phyloP scores from a whole-genome alignment of 2,329 filamentous ascomycete species.

The Aspergillus sp. region DNA sequence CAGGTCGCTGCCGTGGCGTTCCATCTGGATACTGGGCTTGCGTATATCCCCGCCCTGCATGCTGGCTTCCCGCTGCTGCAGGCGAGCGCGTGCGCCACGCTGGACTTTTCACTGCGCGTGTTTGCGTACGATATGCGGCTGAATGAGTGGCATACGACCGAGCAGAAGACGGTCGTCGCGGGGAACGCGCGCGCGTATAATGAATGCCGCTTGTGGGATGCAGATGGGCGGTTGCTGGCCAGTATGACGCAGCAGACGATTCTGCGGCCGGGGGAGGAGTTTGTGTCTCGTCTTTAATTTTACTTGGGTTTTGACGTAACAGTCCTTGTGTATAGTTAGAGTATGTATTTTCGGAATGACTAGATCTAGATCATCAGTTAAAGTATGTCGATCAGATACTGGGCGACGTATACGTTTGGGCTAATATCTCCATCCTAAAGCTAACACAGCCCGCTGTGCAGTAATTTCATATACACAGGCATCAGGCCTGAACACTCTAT shows the following conservation, averaged over 20 bases:
- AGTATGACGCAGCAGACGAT: conserved; percentile 50
- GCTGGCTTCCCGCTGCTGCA: conserved; percentile 36
- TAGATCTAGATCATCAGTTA: too few relatives aligned
- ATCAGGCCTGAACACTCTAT: too few relatives aligned
- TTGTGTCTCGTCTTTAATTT: neutral
- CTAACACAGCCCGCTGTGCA: too few relatives aligned
- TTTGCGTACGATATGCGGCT: conserved; percentile 42
- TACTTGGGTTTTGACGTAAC: too few relatives aligned
- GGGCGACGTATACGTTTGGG: too few relatives aligned
- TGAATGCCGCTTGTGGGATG: conserved; percentile 48
- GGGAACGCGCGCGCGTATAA: conserved; percentile 48
- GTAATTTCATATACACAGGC: too few relatives aligned
- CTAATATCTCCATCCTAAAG: too few relatives aligned
- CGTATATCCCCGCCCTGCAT: conserved; percentile 5
- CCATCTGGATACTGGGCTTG: conserved; percentile 3
- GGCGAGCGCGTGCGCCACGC: conserved; percentile 42
- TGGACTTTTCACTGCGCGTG: conserved; percentile 53
- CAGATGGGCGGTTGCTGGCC: conserved; percentile 45
- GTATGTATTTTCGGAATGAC: too few relatives aligned
- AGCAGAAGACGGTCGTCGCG: conserved; percentile 8
- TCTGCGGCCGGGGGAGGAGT: conserved; percentile 8
- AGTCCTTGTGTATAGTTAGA: neutral
- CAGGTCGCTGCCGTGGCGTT: conserved; percentile 4
- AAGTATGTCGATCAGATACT: too few relatives aligned
- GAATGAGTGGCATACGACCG: conserved; percentile 41